These are phyloP conservation scores for Gaeumannomyces sp. DNA, from an alignment of 2,329 filamentous ascomycete genomes.

Conservation along the genomic window DNA sequence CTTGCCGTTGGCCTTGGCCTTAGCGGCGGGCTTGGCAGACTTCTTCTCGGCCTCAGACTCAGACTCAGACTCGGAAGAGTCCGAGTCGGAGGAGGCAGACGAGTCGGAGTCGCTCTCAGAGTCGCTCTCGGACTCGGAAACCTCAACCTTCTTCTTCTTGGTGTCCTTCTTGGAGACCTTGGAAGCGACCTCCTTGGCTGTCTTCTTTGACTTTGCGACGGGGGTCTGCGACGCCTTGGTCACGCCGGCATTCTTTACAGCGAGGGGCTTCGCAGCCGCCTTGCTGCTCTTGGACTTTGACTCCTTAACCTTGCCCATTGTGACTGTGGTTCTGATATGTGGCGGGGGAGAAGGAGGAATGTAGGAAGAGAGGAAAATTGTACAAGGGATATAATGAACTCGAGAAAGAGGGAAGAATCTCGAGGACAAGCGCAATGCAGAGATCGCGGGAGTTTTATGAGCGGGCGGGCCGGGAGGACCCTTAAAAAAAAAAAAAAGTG, in stretches of 20 bases:
- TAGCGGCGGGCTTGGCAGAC: conserved; percentile 23
- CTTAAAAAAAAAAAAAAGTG: conserved; percentile 13
- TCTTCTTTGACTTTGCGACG: conserved; percentile 61
- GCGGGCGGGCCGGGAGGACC: background rate
- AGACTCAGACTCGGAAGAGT: conserved; percentile 26
- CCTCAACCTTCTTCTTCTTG: conserved; percentile 38
- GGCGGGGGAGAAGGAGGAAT: conserved; percentile 14
- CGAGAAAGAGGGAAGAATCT: background rate
- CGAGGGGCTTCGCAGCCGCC: conserved; percentile 39
- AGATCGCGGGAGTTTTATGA: background rate
- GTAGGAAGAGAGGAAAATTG: conserved; percentile 10
- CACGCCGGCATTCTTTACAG: conserved; percentile 60
- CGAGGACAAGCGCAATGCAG: background rate
- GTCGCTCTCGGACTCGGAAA: conserved; percentile 29
- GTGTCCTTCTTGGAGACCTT: conserved; percentile 43
- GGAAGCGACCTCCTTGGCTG: conserved; percentile 55
- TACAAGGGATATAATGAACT: background rate
- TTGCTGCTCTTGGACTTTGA: conserved; percentile 46
- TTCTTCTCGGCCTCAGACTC: conserved; percentile 27
- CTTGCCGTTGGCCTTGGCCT: conserved; percentile 20
- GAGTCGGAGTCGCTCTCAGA: conserved; percentile 27
- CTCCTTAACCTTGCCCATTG: conserved; percentile 64
- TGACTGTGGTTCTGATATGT: conserved; percentile 21
- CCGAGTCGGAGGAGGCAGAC: conserved; percentile 24
- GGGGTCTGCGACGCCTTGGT: conserved; percentile 61